Evolutionary conservation across 2,329 filamentous ascomycete genomes (phyloP), one percentile per base, ranked within the genome.

Genomic region (Phyllosticta capitalensis): DNA sequence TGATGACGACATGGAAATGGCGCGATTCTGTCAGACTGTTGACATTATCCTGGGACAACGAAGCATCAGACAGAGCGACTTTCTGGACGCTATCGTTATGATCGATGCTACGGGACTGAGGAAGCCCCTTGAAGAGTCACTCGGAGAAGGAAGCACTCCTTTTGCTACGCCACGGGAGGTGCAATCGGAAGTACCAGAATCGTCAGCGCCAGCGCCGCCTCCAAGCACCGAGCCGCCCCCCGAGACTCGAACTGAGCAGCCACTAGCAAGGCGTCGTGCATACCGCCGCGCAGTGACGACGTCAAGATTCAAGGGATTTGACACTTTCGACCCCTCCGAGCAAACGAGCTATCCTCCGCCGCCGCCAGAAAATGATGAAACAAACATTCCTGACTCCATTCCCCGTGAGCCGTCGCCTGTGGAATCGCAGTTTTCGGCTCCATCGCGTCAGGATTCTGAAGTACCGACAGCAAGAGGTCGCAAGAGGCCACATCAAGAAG

Each of bases 11-110:
- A 71, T 86, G 20, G 79, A 83, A 52, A 45, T n/a, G 38, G 38
- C 38, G n/a, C 38, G 38, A 6, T n/a, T 45, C 38, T 17, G 12
- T n/a, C 12, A 45, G 38, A n/a, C 38, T 7, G 38, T n/a, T n/a
- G 38, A 45, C 17, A 45, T 45, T n/a, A 45, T 45, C 7, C 80
- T 95, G 12, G 87, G 91, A 62, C 91, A 95, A 69, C 84, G 90
- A 3, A 85, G 91, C 2, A 86, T 96, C 57, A 85, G 92, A 65
- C 91, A 96, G 68, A 91, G 88, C 61, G 92, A 96, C 66, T 95
- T 99, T 63, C 79, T 99, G 1, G 90, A 96, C 71, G 89, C 89
- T 1, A 94, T 99, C 52, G 75, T 97, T 26, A 84, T 79, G n/a
- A 88, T 87, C 55, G 87, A 97, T 73, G 83, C 90, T 6, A 83